Evolutionary conservation across 352 stramenopile genomes (phyloP), one percentile per base, ranked within the genome.

Genomic region (Phytophthora quininea): DNA sequence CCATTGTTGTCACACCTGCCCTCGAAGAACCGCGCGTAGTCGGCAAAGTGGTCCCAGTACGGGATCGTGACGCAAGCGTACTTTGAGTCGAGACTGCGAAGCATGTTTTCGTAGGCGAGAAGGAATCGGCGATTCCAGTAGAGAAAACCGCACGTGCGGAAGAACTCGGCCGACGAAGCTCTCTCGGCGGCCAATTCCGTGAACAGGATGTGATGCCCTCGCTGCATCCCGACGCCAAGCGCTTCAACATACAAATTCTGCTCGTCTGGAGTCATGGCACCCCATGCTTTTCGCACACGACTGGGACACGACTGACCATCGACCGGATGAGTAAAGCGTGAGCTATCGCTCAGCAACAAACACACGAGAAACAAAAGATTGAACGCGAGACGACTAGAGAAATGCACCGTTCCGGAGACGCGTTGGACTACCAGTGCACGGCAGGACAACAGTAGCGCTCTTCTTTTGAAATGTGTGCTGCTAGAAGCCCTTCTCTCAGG

Each of bases 31-130:
- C 19, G 19, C 19, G 19, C 19, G 19, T 24, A 84, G 58, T 88
- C 78, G 2, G 77, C 77, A 30, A 84, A 84, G 56, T 73, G 83
- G 63, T 89, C 80, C 78, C 79, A 89, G 62, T 87, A 89, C 45
- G 80, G 80, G 19, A 89, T 75, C 10, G 77, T 83, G 29, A 88
- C 30, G 53, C 71, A 84, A 12, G 67, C 66, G 38, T 65, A 86
- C 29, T 60, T 58, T 0, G 64, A 50, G 3, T 48, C 70, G 8
- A 87, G 71, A 38, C 72, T 79, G 24, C 79, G 74, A 1, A 88
- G 61, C 79, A 88, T 88, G 32, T 83, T 79, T 55, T 88, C 79
- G 54, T 83, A 86, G 2, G 67, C 79, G 8, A 86, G 54, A 27
- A 86, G 33, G 37, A 82, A 82, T 3, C 73, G 76, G 10, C 77